Conservation (phyloP, 2,329 filamentous ascomycete genomes). For the Penicillium glabrum region DNA sequence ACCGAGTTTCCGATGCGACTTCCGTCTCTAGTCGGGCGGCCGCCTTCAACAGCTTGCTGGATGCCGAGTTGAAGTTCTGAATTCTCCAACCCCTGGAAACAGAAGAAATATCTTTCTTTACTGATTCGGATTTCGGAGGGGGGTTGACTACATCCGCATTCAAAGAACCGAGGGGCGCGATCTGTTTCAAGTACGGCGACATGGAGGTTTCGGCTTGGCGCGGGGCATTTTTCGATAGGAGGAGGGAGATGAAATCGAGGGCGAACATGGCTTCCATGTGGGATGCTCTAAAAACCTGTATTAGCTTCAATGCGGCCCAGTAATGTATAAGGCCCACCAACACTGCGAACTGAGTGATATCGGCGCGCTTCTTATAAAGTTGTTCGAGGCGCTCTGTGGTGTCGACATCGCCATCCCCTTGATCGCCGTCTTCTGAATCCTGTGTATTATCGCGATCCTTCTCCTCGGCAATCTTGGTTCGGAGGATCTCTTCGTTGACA, state of each 20-base stretch:
- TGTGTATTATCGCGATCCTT: conserved; percentile 51
- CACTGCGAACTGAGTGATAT: conserved; percentile 46
- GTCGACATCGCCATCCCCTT: conserved; percentile 33
- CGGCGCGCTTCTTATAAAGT: conserved; percentile 45
- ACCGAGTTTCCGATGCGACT: conserved; percentile 75
- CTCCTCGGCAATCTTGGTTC: conserved; percentile 61
- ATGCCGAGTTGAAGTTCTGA: conserved; percentile 71
- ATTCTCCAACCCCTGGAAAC: conserved; percentile 71
- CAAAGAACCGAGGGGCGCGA: conserved; percentile 72
- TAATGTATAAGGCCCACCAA: conserved; percentile 20
- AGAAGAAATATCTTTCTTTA: conserved; percentile 53
- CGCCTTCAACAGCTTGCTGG: conserved; percentile 71
- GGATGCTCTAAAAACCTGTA: conserved; percentile 35
- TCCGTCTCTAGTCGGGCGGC: conserved; percentile 73
- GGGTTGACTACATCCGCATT: conserved; percentile 65
- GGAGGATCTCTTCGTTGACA: conserved; percentile 71
- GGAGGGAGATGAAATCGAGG: conserved; percentile 79
- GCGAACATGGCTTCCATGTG: conserved; percentile 59
- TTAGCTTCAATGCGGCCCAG: conserved; percentile 1
- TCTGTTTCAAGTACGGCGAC: conserved; percentile 67
- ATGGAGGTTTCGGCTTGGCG: conserved; percentile 69
- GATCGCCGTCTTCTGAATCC: conserved; percentile 43
- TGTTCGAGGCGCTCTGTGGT: conserved; percentile 40
- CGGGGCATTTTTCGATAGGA: conserved; percentile 79
- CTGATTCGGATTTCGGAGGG: conserved; percentile 58